A percentile compares a stretch with the other conserved stretches of the same genome.
Conservation (phyloP, 2,329 filamentous ascomycete species). For the Aureobasidium subglaciale region DNA sequence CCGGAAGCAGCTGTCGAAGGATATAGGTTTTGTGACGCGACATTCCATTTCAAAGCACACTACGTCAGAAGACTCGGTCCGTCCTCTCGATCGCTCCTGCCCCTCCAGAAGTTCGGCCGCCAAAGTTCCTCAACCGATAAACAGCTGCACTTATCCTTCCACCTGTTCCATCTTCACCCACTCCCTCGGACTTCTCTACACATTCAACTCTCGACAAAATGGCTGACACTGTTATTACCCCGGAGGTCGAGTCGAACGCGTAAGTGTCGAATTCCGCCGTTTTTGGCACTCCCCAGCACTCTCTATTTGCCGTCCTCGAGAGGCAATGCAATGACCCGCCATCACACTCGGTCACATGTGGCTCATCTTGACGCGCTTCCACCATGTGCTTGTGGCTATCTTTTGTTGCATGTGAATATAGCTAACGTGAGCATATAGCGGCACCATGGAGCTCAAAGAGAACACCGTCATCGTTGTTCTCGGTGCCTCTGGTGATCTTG, state of each 20-base stretch:
- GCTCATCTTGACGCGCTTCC: background rate
- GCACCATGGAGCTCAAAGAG: slow-evolving; percentile 91
- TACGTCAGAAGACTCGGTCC: slow-evolving; percentile 7
- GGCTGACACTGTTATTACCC: slow-evolving; percentile 43
- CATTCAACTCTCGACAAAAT: slow-evolving; percentile 24
- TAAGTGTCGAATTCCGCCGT: slow-evolving; percentile 26
- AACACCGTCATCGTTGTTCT: slow-evolving; percentile 96
- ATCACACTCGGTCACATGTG: background rate
- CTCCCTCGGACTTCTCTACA: slow-evolving; percentile 2
- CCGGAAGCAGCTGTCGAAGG: slow-evolving; percentile 5
- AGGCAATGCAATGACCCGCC: background rate
- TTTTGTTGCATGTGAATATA: background rate
- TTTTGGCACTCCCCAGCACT: background rate
- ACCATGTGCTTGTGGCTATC: background rate
- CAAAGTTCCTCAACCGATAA: slow-evolving; percentile 13
- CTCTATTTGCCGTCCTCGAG: slow-evolving; percentile 1
- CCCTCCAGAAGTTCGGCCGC: slow-evolving; percentile 13
- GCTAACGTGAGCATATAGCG: slow-evolving; percentile 33
- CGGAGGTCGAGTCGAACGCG: slow-evolving; percentile 40
- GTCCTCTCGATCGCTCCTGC: slow-evolving; percentile 10
- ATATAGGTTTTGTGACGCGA: slow-evolving; percentile 9
- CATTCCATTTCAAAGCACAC: slow-evolving; percentile 6
- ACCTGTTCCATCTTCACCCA: slow-evolving; percentile 8
- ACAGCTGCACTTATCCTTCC: slow-evolving; percentile 8
- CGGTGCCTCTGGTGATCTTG: slow-evolving; percentile 92